Conservation (phyloP, 345 rosid genomes). For the Nasturtium officinale region DNA sequence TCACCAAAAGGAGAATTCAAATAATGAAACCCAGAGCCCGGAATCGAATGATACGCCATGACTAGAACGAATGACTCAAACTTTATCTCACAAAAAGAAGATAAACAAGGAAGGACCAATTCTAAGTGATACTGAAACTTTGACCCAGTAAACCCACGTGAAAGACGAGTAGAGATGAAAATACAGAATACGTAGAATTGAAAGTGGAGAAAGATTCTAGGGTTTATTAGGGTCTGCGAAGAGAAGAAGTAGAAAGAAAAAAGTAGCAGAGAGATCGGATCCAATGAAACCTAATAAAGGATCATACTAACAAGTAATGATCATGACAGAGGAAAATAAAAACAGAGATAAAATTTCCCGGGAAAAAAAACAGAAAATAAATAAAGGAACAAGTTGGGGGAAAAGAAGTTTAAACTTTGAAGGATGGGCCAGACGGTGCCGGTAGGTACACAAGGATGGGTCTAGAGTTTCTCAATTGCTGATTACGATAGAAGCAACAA, state of each 20-base stretch:
- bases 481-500: not conserved
- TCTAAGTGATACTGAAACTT: constrained; percentile 21
- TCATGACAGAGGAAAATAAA: constrained; percentile 25
- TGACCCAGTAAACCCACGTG: constrained; percentile 46
- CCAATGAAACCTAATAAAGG: constrained; percentile 42
- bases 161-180: not conserved
- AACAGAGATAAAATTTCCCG: constrained; percentile 36
- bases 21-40: constrained; percentile 65
- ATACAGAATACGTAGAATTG: constrained; percentile 15
- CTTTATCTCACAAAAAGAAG: not conserved
- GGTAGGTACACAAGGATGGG: constrained; percentile 11
- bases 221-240: constrained; percentile 37
- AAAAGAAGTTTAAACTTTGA: constrained; percentile 29
- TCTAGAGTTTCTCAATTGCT: constrained; percentile 11
- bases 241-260: constrained; percentile 10
- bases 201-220: constrained; percentile 32
- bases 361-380: constrained; percentile 42
- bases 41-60: constrained; percentile 69
- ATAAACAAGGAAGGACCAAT: not conserved
- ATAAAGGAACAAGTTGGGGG: constrained; percentile 1
- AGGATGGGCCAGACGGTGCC: constrained; percentile 29
- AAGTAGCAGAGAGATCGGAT: constrained; percentile 34
- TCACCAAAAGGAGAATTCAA: constrained; percentile 86
- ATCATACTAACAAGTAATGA: constrained; percentile 41
- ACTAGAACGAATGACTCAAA: constrained; percentile 6